Percentiles rank a stretch among this genome's conserved stretches.
These are phyloP conservation scores for Astragalus membranaceus DNA, from an alignment of 306 rosid species.

Conservation along the genomic window DNA sequence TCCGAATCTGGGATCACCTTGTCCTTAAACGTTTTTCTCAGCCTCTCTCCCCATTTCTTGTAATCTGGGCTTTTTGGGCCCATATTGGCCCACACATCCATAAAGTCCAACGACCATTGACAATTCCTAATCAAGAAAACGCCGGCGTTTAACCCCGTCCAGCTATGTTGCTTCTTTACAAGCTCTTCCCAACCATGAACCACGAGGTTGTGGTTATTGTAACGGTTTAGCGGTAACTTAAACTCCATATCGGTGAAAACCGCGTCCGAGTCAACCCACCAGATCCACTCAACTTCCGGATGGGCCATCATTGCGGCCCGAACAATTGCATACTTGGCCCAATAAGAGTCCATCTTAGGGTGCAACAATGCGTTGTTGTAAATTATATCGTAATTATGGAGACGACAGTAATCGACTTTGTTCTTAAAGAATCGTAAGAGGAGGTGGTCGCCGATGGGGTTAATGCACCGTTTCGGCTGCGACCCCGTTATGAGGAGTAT, in stretches of 20 bases:
- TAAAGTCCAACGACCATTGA: slow-evolving; percentile 67
- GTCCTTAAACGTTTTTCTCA: slow-evolving; percentile 41
- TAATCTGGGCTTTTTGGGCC: slow-evolving; percentile 60
- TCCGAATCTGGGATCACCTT: slow-evolving; percentile 65
- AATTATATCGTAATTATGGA: slow-evolving; percentile 53
- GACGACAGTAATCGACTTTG: slow-evolving; percentile 75
- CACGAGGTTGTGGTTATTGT: slow-evolving; percentile 50
- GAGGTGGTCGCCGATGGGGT: slow-evolving; percentile 58
- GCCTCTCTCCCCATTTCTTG: slow-evolving; percentile 48
- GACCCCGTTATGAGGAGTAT: slow-evolving; percentile 56
- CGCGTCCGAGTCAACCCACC: slow-evolving; percentile 90
- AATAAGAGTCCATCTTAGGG: slow-evolving; percentile 45
- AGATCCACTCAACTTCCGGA: slow-evolving; percentile 75
- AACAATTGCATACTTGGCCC: slow-evolving; percentile 71
- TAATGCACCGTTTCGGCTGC: slow-evolving; percentile 49
- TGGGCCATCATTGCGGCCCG: slow-evolving; percentile 77
- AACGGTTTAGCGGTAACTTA: slow-evolving; percentile 46
- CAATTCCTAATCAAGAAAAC: slow-evolving; percentile 69
- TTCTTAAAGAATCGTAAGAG: slow-evolving; percentile 59
- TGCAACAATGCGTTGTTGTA: slow-evolving; percentile 57
- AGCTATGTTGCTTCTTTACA: slow-evolving; percentile 35
- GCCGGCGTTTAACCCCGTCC: slow-evolving; percentile 79
- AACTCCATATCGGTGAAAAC: slow-evolving; percentile 69
- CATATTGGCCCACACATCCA: slow-evolving; percentile 64
- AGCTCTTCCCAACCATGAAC: slow-evolving; percentile 59